Evolutionary conservation across 2,329 filamentous ascomycete genomes (phyloP), one percentile per base, ranked within the genome.

Genomic region (Zasmidium cellare): DNA sequence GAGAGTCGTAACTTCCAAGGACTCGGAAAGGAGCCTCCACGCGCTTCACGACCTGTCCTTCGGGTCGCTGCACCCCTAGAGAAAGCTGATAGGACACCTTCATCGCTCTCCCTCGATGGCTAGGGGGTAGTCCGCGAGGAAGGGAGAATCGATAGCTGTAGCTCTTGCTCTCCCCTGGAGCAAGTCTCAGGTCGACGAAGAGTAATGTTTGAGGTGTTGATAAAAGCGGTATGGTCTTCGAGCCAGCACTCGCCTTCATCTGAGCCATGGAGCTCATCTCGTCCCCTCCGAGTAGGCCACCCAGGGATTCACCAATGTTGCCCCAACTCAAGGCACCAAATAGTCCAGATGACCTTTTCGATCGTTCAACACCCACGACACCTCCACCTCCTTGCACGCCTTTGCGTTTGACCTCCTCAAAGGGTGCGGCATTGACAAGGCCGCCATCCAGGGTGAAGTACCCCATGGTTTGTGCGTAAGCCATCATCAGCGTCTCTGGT

Each of bases 371-470:
- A 11, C 91, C 91, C 51, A 96, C 86, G 1, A 96, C 91, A 31
- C 92, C 91, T 46, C 91, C 91, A 35, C 90, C 91, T 22, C 81
- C 81, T 69, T 96, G 91, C 6, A 96, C 91, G 2, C 90, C 92
- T 76, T 96, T 97, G 58, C 92, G 85, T 74, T 99, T 99, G 41
- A 97, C 92, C 68, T 96, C 91, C 71, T 99, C 94, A 68, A 99
- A 99, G 0, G 90, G 90, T 0, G 86, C 86, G 41, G 96, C 87
- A 67, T 96, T 93, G 59, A 99, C 87, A 20, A 99, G 78, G 1
- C 94, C 96, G 0, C 92, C 92, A 70, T 99, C 94, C 6, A 99
- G 77, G 0, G 87, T 91, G 67, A 99, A 99, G 0, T 90, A 92
- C 3, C 94, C 94, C 74, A 91, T 90, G 2, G 97, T 85, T 68